phyloP scores from a whole-genome alignment of 768 basidiomycete species.

The Tylopilus sp. region DNA sequence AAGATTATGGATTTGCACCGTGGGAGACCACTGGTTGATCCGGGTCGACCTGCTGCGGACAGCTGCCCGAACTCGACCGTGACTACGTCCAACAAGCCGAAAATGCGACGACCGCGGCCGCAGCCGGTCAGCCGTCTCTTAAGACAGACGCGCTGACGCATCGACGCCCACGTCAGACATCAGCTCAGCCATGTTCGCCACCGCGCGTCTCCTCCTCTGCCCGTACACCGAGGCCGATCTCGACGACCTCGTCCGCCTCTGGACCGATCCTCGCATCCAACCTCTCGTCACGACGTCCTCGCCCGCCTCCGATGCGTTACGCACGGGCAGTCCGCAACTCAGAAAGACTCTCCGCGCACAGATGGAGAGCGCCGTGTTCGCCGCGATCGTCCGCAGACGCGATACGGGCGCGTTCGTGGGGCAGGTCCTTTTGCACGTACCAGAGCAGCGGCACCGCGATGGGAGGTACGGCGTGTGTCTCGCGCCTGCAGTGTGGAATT shows the following conservation, averaged over 20 bases:
- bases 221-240: conserved; percentile 33
- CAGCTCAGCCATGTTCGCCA: conserved; percentile 25
- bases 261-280: conserved; percentile 30
- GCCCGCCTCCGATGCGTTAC: too few species aligned
- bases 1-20: too few species aligned
- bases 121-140: conserved; percentile 3
- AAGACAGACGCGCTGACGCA: not conserved
- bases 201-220: conserved; percentile 34
- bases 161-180: not conserved
- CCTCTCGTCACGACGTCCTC: conserved; percentile 14
- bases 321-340: conserved; percentile 14
- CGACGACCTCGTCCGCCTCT: conserved; percentile 27
- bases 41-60: conserved; percentile 17
- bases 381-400: conserved; percentile 27
- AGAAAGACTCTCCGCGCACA: conserved; percentile 16
- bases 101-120: conserved; percentile 17
- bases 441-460: conserved; percentile 28
- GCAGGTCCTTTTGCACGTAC: conserved; percentile 26
- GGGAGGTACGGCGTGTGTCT: conserved; percentile 34
- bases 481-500: conserved; percentile 32
- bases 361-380: conserved; percentile 28
- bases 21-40: too few species aligned
- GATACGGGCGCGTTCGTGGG: conserved; percentile 33
- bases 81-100: not conserved
- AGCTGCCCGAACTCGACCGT: not conserved